Evolutionary conservation across 2,329 filamentous ascomycete genomes (phyloP).

Genomic region (Chrysosporium queenslandicum): DNA sequence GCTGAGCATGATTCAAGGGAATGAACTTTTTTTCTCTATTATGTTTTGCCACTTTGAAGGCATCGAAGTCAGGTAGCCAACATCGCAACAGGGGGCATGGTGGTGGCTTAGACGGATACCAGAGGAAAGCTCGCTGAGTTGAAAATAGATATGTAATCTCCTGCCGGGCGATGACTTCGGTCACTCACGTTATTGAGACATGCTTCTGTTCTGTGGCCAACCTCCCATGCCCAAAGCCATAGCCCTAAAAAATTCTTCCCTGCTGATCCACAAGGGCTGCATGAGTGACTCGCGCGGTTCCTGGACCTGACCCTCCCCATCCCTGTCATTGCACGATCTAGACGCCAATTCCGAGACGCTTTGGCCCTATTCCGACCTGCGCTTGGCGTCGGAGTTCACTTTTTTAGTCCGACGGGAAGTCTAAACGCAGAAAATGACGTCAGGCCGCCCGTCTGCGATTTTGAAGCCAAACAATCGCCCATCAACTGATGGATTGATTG

Average conservation of each 20-base stretch:
- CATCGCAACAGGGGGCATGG: not conserved
- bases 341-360: constrained; percentile 9
- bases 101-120: not conserved
- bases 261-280: constrained; percentile 9
- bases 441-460: not conserved
- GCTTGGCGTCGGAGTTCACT: constrained; percentile 4
- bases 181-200: not conserved
- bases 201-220: not conserved
- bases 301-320: not conserved
- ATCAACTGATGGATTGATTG: not conserved
- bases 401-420: constrained; percentile 4
- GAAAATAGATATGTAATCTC: not conserved
- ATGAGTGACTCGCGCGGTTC: not conserved
- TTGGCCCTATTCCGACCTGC: constrained; percentile 4
- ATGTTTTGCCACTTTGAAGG: not conserved
- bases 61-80: not conserved
- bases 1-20: no score
- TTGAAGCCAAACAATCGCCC: not conserved
- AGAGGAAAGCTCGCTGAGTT: not conserved
- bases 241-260: constrained; percentile 5
- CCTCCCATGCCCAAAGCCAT: not conserved
- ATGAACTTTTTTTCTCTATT: no score
- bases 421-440: not conserved
- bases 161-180: not conserved
- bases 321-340: not conserved